Base-by-base conservation (phyloP, 179 eudicot genomes). In the Sideroxylon spinosum region DNA sequence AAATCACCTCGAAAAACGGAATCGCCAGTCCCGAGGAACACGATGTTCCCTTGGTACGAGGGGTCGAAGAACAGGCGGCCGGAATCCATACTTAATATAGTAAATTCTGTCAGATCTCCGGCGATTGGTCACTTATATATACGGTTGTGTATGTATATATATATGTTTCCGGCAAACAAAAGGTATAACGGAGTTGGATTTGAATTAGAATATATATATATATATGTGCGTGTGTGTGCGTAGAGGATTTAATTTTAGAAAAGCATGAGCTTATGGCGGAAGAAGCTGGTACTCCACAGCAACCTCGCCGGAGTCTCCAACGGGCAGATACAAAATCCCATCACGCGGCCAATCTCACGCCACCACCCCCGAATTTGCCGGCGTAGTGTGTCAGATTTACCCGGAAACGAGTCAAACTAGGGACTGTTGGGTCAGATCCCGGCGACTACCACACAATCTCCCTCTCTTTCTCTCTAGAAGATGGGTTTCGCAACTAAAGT, bases 201-300 rank as follows among this genome's bases (percentile, higher is more conserved):
- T 37, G 44, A 37, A 37, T 37, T 37, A 37, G 37, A 29, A 29
- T 29, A 29, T 29, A 29, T 29, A 29, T 29, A 29, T 29, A 29
- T 29, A 29, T 29, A 29, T 29, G 3, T 29, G 3, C 3, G 37
- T 29, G 3, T 29, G 37, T 29, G 3, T 29, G 3, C 3, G 20
- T 20, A 23, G 48, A 3, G 26, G 23, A 69, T 32, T 73, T 46
- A 62, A 57, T 74, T 48, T 84, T 81, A 91, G 79, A 91, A 91
- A 9, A 91, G 83, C 95, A 87, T 89, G 83, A 88, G 82, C 92
- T 88, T 89, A 72, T 91, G 95, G 83, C 95, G 95, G 76, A 91
- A 91, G 86, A 91, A 91, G 81, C 95, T 91, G 60, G 93, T 88
- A 55, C 90, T 88, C 95, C 95, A 91, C 16, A 89, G 85, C 79